Conservation (phyloP, 129 eudicot genomes). For the Pseudognaphalium luteoalbum region DNA sequence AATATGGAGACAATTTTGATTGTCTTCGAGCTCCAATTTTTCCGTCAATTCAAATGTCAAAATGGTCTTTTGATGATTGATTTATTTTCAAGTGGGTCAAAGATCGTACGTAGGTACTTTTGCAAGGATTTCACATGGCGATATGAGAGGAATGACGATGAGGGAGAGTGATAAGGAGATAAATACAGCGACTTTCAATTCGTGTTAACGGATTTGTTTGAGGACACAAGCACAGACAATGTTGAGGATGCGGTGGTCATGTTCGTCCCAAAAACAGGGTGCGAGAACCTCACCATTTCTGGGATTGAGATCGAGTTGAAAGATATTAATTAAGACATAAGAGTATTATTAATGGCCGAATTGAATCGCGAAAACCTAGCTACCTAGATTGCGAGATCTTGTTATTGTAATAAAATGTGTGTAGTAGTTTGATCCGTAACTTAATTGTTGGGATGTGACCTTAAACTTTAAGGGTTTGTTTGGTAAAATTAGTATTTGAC, state of each 20-base stretch:
- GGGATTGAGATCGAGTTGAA: constrained; percentile 41
- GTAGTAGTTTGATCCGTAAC: too few species aligned
- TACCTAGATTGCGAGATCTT: too few species aligned
- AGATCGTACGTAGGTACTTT: constrained; percentile 64
- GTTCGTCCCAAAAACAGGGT: constrained; percentile 43
- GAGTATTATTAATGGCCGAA: not conserved
- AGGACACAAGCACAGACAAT: constrained; percentile 35
- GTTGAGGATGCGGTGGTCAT: constrained; percentile 47
- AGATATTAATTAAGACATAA: not conserved
- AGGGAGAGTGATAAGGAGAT: not conserved
- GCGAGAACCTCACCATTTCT: constrained; percentile 38
- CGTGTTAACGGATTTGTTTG: constrained; percentile 55
- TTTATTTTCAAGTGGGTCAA: too few species aligned
- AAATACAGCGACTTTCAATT: constrained; percentile 28
- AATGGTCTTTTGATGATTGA: too few species aligned
- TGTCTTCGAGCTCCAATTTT: too few species aligned
- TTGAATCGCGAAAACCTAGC: too few species aligned
- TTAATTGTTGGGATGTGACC: too few species aligned
- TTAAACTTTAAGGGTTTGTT: too few species aligned
- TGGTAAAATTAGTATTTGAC: too few species aligned
- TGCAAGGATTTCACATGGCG: constrained; percentile 37
- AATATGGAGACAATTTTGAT: too few species aligned
- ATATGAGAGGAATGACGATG: constrained; percentile 19
- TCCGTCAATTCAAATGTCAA: too few species aligned
- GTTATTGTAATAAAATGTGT: not conserved